Base-by-base conservation (phyloP, 495 filamentous ascomycete species). In the Tricharina praecox region DNA sequence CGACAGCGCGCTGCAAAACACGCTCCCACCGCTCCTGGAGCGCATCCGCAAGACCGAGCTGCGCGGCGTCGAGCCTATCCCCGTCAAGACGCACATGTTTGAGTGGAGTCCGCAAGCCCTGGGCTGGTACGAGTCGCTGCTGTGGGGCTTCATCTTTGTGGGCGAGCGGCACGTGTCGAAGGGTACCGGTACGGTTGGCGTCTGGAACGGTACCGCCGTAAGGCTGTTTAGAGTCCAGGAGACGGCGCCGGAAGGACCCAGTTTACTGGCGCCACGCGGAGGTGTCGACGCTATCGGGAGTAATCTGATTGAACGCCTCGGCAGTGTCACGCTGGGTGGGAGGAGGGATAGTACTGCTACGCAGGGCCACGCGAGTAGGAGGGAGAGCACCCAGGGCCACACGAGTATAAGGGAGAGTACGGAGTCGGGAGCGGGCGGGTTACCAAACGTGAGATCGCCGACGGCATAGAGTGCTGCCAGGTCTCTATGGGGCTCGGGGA, bases 201-300 rank as follows among this genome's bases (percentile, higher is more conserved):
- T 96, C 1, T 97, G 90, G 90, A 95, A 93, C 53, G 80, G 83
- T 15, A 96, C 92, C 3, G 64, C 65, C 1, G 85, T 97, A 58
- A 79, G 79, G 56, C 68, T 97, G 15, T 96, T 97, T 67, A 77
- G 72, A 45, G 87, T 97, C 10, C 85, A 94, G 61, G 81, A 93
- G 56, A 79, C 78, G 21, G 81, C 76, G 2, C 71, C 79, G 4
- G 74, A 82, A 52, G 84, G 85, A 0, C 87, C 88, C 4, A 82
- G 78, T 7, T 63, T 97, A 34, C 74, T 83, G 30, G 80, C 77
- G 16, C 90, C 90, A 0, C 74, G 85, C 52, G 90, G 90, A 2
- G 90, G 87, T 0, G 92, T 97, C 2, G 90, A 97, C 66, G 90
- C 90, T 0, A 85, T 97, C 8, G 90, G 90, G 0, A 90, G 77